Conservation (phyloP, 768 basidiomycete genomes). For the Mycena rebaudengoi region DNA sequence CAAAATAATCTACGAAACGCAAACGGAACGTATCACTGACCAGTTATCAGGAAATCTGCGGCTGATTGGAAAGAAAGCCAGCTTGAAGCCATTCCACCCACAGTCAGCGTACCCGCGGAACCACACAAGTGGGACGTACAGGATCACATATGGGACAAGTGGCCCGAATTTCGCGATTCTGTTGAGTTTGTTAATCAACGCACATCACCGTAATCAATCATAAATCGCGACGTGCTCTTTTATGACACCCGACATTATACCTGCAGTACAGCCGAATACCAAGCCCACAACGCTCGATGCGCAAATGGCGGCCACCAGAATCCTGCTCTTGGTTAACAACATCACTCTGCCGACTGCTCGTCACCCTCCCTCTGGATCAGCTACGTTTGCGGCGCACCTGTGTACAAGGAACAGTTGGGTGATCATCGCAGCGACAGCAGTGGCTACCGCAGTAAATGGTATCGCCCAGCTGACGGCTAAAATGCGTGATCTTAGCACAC, state of each 20-base stretch:
- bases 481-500: background rate
- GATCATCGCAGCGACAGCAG: conserved; percentile 55
- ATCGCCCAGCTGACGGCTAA: conserved; percentile 58
- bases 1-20: conserved; percentile 40
- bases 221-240: conserved; percentile 40
- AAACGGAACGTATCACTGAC: too few species aligned
- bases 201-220: too few species aligned
- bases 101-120: too few species aligned
- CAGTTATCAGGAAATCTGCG: conserved; percentile 54
- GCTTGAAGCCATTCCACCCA: too few species aligned
- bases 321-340: conserved; percentile 44
- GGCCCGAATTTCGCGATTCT: conserved; percentile 53
- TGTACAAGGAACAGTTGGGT: conserved; percentile 58
- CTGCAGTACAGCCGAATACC: conserved; percentile 52
- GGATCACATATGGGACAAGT: conserved; percentile 51
- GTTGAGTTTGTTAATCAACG: too few species aligned
- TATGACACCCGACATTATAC: conserved; percentile 53
- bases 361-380: too few species aligned
- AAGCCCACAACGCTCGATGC: conserved; percentile 49
- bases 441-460: conserved; percentile 58
- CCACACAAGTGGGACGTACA: too few species aligned
- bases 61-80: conserved; percentile 58
- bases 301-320: conserved; percentile 45
- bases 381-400: conserved; percentile 44
- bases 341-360: conserved; percentile 39